Evolutionary conservation across 176 grass and related monocot species (phyloP), one percentile per base, ranked within the genome.

Genomic region (Oropetium thomaeum): DNA sequence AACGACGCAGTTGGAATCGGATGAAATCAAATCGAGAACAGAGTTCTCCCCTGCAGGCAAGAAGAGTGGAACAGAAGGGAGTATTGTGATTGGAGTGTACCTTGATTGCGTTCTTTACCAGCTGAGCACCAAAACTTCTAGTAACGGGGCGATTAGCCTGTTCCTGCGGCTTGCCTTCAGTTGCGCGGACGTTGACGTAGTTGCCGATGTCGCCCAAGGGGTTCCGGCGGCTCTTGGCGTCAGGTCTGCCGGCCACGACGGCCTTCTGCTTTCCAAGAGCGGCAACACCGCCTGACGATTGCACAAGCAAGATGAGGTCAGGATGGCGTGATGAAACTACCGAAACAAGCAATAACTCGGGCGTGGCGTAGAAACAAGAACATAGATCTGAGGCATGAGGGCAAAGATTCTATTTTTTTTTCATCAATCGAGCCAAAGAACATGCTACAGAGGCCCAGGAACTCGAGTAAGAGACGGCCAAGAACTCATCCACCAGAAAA

Each of bases 121-220:
- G 74, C 20, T 85, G 88, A 30, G 83, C 90, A 54, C 85, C 88
- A 49, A 93, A 91, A 70, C 79, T 93, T 58, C 83, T 84, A 26
- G 69, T 72, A 10, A 76, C 1, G 28, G 90, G 84, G 29, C 77
- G 86, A 59, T 66, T 54, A 23, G 43, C 33, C 64, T 65, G 66
- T 34, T 89, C 84, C 25, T 51, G 62, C 44, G 45, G 71, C 77
- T 82, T 89, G 27, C 90, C 83, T 58, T 89, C 86, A 23, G 48
- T 15, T 14, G 58, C 76, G 47, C 83, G 86, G 26, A 25, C 64
- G 44, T 71, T 65, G 35, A 86, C 86, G 22, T 73, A 39, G 63
- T 97, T 97, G 40, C 90, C 87, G 39, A 97, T 97, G 25, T 97
- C 90, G 57, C 82, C 83, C 17, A 97, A 76, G 7, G 88, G 81